These are phyloP conservation scores for Taphrina confusa DNA, from an alignment of 1,139 yeast species.

Conservation along the genomic window DNA sequence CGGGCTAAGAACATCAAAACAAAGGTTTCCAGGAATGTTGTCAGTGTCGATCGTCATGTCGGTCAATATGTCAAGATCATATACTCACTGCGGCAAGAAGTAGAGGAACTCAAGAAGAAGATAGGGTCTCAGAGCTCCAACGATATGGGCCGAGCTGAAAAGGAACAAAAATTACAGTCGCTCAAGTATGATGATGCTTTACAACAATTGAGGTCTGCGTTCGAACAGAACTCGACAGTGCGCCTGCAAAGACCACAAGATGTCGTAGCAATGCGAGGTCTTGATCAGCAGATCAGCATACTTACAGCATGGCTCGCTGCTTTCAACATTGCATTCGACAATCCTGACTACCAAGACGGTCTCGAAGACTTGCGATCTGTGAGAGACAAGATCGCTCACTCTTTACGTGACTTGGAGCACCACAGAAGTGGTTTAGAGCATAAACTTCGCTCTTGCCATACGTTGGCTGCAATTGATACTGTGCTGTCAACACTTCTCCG, in stretches of 20 bases:
- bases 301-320: constrained; percentile 28
- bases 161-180: constrained; percentile 23
- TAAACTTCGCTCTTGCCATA: constrained; percentile 23
- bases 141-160: constrained; percentile 19
- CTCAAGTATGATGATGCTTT: constrained; percentile 26
- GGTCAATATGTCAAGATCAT: constrained; percentile 85
- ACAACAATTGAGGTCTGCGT: constrained; percentile 24
- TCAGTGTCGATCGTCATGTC: constrained; percentile 78
- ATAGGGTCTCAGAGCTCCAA: constrained; percentile 34
- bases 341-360: constrained; percentile 20
- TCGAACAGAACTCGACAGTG: constrained; percentile 4
- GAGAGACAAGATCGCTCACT: constrained; percentile 2
- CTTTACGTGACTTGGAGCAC: constrained; percentile 22
- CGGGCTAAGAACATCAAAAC: constrained; percentile 91
- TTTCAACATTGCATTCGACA: constrained; percentile 11
- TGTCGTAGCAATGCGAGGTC: constrained; percentile 10
- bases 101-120: constrained; percentile 62
- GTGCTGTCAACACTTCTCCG: constrained; percentile 25
- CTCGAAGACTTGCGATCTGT: constrained; percentile 16
- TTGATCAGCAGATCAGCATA: constrained; percentile 8
- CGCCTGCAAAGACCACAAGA: constrained; percentile 25
- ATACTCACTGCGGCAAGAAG: constrained; percentile 76
- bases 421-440: constrained; percentile 17
- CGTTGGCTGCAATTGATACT: constrained; percentile 30
- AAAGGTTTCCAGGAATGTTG: constrained; percentile 71